phyloP scores from a whole-genome alignment of 23 red algal genomes.

The Agarophyton chilense region DNA sequence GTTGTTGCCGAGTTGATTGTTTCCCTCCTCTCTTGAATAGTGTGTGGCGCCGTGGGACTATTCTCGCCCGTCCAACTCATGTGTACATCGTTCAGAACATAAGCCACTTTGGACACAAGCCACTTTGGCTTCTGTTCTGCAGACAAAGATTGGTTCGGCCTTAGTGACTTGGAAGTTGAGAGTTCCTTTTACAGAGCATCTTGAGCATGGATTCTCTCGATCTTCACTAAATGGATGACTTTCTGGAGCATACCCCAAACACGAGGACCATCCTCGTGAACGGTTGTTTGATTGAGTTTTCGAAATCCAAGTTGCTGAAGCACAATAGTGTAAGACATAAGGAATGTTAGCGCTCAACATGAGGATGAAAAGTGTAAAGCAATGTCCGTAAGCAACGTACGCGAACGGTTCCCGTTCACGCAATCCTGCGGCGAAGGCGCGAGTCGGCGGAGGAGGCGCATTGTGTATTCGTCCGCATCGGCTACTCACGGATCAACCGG shows the following conservation, averaged over 20 bases:
- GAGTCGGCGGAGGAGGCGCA: too few relatives aligned
- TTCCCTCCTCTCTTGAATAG: too few relatives aligned
- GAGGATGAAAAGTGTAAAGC: not conserved
- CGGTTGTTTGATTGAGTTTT: constrained; percentile 35
- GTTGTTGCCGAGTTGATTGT: too few relatives aligned
- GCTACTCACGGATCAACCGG: too few relatives aligned
- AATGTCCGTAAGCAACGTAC: constrained; percentile 32
- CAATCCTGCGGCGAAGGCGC: too few relatives aligned
- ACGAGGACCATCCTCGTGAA: constrained; percentile 59
- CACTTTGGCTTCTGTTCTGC: too few relatives aligned
- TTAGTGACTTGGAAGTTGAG: not conserved
- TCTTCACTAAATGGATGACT: constrained; percentile 56
- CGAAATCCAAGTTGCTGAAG: constrained; percentile 42
- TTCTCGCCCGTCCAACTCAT: too few relatives aligned
- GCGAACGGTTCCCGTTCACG: too few relatives aligned
- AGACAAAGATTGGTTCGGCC: not conserved
- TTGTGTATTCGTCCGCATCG: too few relatives aligned
- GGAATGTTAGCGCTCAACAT: not conserved
- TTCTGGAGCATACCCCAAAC: constrained; percentile 67
- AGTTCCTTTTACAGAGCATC: not conserved
- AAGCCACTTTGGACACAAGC: too few relatives aligned
- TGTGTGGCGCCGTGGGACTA: too few relatives aligned
- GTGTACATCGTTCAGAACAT: too few relatives aligned
- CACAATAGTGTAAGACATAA: not conserved
- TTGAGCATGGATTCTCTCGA: constrained; percentile 50